phyloP scores from a whole-genome alignment of 1,284 basidiomycete species.

The Papiliotrema flavescens region DNA sequence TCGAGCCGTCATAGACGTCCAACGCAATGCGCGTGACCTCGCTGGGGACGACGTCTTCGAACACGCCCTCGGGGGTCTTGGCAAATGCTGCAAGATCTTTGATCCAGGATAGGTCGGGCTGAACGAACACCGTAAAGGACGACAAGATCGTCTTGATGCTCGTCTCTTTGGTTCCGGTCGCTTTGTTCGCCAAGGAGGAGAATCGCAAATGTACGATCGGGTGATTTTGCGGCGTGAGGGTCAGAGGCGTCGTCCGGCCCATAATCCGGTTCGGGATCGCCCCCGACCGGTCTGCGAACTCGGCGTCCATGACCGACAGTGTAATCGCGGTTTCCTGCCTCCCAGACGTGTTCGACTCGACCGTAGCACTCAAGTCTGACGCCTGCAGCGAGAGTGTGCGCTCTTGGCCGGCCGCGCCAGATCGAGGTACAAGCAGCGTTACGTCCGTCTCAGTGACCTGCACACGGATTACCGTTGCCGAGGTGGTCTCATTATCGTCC shows the following conservation, averaged over 20 bases:
- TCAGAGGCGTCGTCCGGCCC: conserved; percentile 33
- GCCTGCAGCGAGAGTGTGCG: conserved; percentile 48
- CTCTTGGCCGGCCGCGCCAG: conserved; percentile 6
- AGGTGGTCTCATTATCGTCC: conserved; percentile 30
- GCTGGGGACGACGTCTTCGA: conserved; percentile 87
- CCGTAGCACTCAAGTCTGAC: conserved; percentile 61
- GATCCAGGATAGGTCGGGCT: conserved; percentile 64
- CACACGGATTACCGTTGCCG: conserved; percentile 30
- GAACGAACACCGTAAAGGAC: conserved; percentile 63
- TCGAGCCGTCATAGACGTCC: conserved; percentile 64
- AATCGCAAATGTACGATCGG: conserved; percentile 63
- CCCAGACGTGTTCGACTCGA: conserved; percentile 56
- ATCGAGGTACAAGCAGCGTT: conserved; percentile 29
- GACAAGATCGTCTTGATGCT: conserved; percentile 63
- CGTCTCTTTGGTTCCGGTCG: conserved; percentile 73
- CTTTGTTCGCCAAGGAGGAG: conserved; percentile 62
- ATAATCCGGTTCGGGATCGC: conserved; percentile 17
- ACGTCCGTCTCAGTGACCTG: conserved; percentile 33
- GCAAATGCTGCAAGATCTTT: conserved; percentile 63
- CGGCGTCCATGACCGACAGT: conserved; percentile 61
- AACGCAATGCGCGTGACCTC: conserved; percentile 73
- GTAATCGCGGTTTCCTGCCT: conserved; percentile 70
- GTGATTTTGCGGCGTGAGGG: conserved; percentile 28
- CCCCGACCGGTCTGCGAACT: conserved; percentile 44
- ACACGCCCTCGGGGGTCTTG: conserved; percentile 87